These are phyloP conservation scores for Brassica balearica DNA, from an alignment of 441 rosid genomes.

Conservation along the genomic window DNA sequence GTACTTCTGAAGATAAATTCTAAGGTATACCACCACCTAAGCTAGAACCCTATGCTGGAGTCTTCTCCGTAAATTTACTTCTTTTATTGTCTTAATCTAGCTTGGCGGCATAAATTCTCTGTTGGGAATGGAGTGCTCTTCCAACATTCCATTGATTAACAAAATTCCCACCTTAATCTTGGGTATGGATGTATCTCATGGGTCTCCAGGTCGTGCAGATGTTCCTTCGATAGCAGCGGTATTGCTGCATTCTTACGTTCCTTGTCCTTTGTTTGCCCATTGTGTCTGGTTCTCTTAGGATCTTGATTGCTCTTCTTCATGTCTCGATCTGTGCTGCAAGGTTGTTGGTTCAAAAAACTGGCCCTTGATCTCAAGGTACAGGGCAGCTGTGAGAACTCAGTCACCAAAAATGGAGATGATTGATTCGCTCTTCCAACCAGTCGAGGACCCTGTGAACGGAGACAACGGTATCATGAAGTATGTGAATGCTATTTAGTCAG, in stretches of 20 bases:
- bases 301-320: background rate
- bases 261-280: constrained; percentile 10
- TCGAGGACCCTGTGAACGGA: constrained; percentile 47
- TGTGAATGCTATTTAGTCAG: constrained; percentile 19
- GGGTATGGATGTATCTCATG: constrained; percentile 99
- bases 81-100: constrained; percentile 50
- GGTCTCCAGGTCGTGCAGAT: constrained; percentile 83
- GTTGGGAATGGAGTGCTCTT: constrained; percentile 67
- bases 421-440: constrained; percentile 83
- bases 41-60: constrained; percentile 15
- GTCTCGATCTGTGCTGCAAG: constrained; percentile 48
- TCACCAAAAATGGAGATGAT: constrained; percentile 89
- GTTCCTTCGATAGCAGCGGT: constrained; percentile 92
- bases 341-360: constrained; percentile 90
- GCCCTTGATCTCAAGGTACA: constrained; percentile 91
- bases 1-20: constrained; percentile 88
- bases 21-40: constrained; percentile 60
- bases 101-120: constrained; percentile 96
- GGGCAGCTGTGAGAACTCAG: constrained; percentile 92
- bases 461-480: constrained; percentile 94
- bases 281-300: constrained; percentile 15
- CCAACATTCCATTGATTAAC: constrained; percentile 59
- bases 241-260: constrained; percentile 22
- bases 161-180: constrained; percentile 85
- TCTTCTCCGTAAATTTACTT: constrained; percentile 21